Base-by-base conservation (phyloP, 177 flowering plant genomes). In the Tripterygium wilfordii region DNA sequence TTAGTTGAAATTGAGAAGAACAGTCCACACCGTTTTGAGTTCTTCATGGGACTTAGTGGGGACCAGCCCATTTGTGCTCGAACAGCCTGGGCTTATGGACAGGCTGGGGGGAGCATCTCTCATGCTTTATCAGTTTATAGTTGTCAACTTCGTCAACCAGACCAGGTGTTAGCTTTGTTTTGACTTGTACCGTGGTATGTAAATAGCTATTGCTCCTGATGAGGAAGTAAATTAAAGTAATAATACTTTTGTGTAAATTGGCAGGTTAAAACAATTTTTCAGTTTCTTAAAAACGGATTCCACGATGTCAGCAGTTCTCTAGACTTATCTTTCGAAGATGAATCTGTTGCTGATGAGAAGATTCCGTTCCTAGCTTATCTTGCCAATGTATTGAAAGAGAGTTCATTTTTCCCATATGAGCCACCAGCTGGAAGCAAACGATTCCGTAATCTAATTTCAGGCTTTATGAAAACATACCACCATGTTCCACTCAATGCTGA, bases 81-180 rank as follows among this genome's bases (percentile, higher is more conserved):
- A 65, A 84, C 99, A 65, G 97, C 99, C 53, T 92, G 97, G 99
- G 97, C 96, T 16, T 92, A 84, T 67, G 94, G 85, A 49, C 75
- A 77, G 61, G 75, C 95, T 59, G 99, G 99, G 38, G 99, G 99
- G 2, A 64, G 81, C 29, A 89, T 92, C 45, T 82, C 99, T 60
- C 97, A 92, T 70, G 90, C 96, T 64, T 74, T 92, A 46, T 92
- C 99, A 27, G 97, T 92, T 23, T 92, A 80, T 56, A 89, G 96
- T 61, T 92, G 96, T 61, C 91, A 86, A 65, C 88, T 89, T 62
- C 96, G 86, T 44, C 96, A 84, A 63, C 99, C 99, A 51, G 79
- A 62, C 64, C 89, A 84, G 85, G 99, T 72, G 36, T 23, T 65
- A 30, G 14, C 2, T 55, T 55, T 3, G 3, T 15, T 33, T 45